phyloP scores from a whole-genome alignment of 202 grass and related monocot species.

The Sporobolus alterniflorus region DNA sequence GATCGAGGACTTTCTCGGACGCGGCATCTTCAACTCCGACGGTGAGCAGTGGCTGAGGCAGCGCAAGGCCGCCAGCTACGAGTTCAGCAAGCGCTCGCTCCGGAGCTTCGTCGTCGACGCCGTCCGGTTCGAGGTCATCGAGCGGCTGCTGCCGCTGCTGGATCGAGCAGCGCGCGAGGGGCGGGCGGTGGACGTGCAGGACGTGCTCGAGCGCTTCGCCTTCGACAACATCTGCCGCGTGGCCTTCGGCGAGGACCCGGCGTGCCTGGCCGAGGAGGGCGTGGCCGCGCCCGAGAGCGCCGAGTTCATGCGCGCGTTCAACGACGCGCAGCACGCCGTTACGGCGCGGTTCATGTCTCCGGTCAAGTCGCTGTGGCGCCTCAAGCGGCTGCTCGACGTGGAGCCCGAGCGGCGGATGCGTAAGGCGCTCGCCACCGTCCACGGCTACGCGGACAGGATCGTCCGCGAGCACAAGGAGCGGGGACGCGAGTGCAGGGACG shows the following conservation, averaged over 20 bases:
- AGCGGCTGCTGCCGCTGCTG: not conserved
- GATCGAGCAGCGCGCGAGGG: not conserved
- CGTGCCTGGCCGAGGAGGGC: not conserved
- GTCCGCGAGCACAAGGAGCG: conserved; percentile 37
- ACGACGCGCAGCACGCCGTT: not conserved
- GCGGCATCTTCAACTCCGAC: conserved; percentile 77
- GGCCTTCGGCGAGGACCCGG: not conserved
- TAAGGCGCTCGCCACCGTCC: conserved; percentile 44
- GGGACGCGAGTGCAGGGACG: conserved; percentile 11
- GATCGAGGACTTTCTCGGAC: conserved; percentile 54
- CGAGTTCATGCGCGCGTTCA: not conserved
- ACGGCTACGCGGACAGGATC: conserved; percentile 42
- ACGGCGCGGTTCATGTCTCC: conserved; percentile 56
- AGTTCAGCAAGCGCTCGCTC: conserved; percentile 66
- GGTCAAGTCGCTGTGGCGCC: conserved; percentile 47
- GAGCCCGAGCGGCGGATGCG: conserved; percentile 57
- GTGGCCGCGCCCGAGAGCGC: not conserved
- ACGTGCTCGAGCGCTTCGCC: not conserved
- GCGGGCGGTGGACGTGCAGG: not conserved
- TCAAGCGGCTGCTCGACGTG: conserved; percentile 57
- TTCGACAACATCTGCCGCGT: conserved; percentile 5
- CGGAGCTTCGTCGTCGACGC: conserved; percentile 48
- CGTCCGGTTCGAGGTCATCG: conserved; percentile 39
- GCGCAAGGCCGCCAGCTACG: conserved; percentile 67
- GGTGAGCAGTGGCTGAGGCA: conserved; percentile 64